Evolutionary conservation across 495 filamentous ascomycete species (phyloP).

Genomic region (Daldinia childiae): DNA sequence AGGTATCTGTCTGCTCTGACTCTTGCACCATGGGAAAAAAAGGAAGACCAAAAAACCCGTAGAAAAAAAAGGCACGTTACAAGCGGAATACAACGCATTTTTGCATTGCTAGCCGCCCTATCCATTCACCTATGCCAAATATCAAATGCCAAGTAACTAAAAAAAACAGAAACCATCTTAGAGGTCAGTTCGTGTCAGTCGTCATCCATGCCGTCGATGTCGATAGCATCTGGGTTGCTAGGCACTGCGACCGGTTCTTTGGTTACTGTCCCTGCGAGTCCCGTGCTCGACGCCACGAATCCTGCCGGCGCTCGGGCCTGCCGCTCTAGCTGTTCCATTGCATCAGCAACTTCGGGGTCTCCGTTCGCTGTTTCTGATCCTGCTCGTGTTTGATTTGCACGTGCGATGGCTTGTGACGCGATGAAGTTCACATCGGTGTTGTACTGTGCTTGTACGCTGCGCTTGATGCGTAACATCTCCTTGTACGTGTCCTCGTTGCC

Average conservation of each 20-base stretch:
- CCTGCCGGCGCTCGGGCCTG: constrained; percentile 88
- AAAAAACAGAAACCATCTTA: constrained; percentile 4
- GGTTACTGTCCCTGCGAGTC: constrained; percentile 74
- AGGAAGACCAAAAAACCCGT: constrained; percentile 2
- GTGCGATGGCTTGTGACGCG: constrained; percentile 91
- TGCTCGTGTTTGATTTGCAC: constrained; percentile 70
- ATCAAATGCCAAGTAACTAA: background rate
- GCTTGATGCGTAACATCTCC: constrained; percentile 97
- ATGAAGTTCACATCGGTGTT: constrained; percentile 99
- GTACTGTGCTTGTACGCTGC: constrained; percentile 96
- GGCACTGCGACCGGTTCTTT: constrained; percentile 56
- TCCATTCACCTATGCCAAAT: constrained; percentile 28
- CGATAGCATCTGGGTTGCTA: constrained; percentile 88
- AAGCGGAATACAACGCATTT: constrained; percentile 10
- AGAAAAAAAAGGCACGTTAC: constrained; percentile 2
- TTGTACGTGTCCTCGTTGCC: constrained; percentile 99
- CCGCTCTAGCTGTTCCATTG: constrained; percentile 90
- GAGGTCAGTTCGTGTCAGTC: constrained; percentile 36
- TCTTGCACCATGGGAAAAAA: constrained; percentile 4
- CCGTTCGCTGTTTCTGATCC: constrained; percentile 58
- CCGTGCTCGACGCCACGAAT: constrained; percentile 88
- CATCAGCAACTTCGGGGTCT: constrained; percentile 71
- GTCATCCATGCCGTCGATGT: constrained; percentile 73
- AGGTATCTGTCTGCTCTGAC: constrained; percentile 29
- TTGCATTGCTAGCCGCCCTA: constrained; percentile 11